Percentiles rank a stretch among this genome's conserved stretches.
phyloP scores from a whole-genome alignment of 148 eudicot species.

The Fagopyrum esculentum region DNA sequence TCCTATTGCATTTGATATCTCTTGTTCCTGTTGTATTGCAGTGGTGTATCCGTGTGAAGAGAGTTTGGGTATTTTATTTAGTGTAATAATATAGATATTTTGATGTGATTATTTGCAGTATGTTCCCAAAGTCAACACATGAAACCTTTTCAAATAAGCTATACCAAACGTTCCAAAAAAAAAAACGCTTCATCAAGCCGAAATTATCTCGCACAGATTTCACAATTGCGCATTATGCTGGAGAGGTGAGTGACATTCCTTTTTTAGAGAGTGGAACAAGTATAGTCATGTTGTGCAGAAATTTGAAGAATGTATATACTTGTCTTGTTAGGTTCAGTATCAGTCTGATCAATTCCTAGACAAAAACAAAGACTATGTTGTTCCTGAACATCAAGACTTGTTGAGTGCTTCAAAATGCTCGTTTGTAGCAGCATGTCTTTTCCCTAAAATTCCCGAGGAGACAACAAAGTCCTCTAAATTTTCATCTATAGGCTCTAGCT shows the following conservation, averaged over 20 bases:
- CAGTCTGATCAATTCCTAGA: conserved; percentile 89
- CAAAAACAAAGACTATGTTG: conserved; percentile 98
- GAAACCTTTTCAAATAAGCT: conserved; percentile 94
- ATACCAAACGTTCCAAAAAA: conserved; percentile 77
- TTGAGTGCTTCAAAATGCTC: conserved; percentile 82
- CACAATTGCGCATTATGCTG: conserved; percentile 93
- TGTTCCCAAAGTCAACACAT: conserved; percentile 98
- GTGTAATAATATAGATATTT: background rate
- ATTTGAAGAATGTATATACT: conserved; percentile 13
- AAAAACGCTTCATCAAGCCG: conserved; percentile 92
- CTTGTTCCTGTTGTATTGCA: background rate
- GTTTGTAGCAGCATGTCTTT: conserved; percentile 66
- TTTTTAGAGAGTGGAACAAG: background rate
- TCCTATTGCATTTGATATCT: background rate
- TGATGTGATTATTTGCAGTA: conserved; percentile 42
- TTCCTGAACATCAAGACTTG: conserved; percentile 93
- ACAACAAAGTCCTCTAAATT: conserved; percentile 84
- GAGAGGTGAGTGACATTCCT: conserved; percentile 55
- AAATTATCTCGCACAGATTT: conserved; percentile 90
- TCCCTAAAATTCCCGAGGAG: conserved; percentile 73
- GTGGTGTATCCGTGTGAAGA: background rate
- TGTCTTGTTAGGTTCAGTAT: conserved; percentile 61
- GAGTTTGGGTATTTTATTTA: background rate
- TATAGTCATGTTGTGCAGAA: conserved; percentile 2
- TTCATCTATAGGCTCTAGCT: conserved; percentile 87